Conservation (phyloP, 257 asterid species). For the Solanum arcanum region DNA sequence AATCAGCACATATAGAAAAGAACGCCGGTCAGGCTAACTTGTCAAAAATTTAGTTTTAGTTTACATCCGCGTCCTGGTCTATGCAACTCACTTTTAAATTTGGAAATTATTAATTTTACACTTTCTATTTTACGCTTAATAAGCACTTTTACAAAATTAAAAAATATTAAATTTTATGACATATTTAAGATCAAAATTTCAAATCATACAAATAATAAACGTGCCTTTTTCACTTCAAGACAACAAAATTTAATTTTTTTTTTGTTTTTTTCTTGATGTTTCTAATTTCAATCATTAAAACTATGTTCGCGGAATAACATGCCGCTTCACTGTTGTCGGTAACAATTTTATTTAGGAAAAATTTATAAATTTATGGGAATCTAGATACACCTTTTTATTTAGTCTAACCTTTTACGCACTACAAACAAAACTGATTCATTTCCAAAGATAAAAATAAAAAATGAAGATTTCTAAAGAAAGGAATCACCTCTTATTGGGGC, state of each 20-base stretch:
- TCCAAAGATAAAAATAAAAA: background rate
- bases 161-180: background rate
- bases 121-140: background rate
- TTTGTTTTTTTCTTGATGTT: background rate
- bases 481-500: conserved; percentile 45
- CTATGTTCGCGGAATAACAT: background rate
- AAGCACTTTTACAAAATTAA: background rate
- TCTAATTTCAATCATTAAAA: background rate
- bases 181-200: background rate
- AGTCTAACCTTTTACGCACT: background rate
- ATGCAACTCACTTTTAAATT: background rate
- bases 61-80: background rate
- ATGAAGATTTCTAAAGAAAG: conserved; percentile 26
- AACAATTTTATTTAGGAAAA: background rate
- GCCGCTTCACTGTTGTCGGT: background rate
- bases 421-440: background rate
- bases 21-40: background rate
- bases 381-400: background rate
- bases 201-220: background rate
- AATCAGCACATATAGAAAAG: too few relatives aligned
- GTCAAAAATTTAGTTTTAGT: background rate
- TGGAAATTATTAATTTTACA: background rate
- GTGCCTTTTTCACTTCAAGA: background rate
- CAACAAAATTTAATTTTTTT: background rate
- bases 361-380: background rate